Evolutionary conservation across 768 basidiomycete genomes (phyloP).

Genomic region (Naganishia vishniacii): DNA sequence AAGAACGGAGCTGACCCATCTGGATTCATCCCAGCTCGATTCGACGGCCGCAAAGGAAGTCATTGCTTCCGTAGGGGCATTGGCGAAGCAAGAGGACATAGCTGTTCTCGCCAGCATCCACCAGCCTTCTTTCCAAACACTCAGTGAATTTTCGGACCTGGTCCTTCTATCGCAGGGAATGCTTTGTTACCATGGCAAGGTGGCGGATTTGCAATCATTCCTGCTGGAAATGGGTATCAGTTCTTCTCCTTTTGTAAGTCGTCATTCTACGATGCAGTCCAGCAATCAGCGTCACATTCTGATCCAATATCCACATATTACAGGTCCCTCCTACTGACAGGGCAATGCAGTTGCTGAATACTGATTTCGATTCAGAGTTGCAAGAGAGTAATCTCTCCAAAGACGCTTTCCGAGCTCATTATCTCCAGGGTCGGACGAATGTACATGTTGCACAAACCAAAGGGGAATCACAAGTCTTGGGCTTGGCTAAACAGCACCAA

Average conservation of each 20-base stretch:
- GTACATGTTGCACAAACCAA: not conserved
- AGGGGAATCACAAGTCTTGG: not conserved
- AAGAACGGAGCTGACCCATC: no score
- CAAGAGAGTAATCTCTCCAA: not conserved
- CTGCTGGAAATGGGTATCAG: slow-evolving; percentile 2
- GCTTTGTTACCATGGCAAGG: slow-evolving; percentile 50
- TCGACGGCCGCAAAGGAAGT: slow-evolving; percentile 27
- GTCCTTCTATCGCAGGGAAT: slow-evolving; percentile 57
- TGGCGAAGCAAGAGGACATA: slow-evolving; percentile 24
- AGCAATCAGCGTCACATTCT: not conserved
- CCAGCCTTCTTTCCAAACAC: slow-evolving; percentile 57
- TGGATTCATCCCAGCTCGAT: slow-evolving; percentile 19
- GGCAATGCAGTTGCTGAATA: slow-evolving; percentile 29
- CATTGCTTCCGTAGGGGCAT: slow-evolving; percentile 15
- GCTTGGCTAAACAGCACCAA: not conserved
- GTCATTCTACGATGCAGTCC: not conserved
- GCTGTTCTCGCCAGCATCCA: slow-evolving; percentile 52
- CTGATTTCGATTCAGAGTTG: slow-evolving; percentile 19
- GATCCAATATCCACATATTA: not conserved
- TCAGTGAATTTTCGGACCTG: slow-evolving; percentile 57
- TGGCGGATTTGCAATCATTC: slow-evolving; percentile 25
- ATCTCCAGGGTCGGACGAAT: not conserved
- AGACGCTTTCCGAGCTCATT: not conserved
- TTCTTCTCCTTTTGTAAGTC: slow-evolving; percentile 17
- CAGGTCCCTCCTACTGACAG: slow-evolving; percentile 25